A percentile compares a stretch with the other conserved stretches of the same genome.
phyloP scores from a whole-genome alignment of 495 filamentous ascomycete species.

The Aspergillus asperescens region DNA sequence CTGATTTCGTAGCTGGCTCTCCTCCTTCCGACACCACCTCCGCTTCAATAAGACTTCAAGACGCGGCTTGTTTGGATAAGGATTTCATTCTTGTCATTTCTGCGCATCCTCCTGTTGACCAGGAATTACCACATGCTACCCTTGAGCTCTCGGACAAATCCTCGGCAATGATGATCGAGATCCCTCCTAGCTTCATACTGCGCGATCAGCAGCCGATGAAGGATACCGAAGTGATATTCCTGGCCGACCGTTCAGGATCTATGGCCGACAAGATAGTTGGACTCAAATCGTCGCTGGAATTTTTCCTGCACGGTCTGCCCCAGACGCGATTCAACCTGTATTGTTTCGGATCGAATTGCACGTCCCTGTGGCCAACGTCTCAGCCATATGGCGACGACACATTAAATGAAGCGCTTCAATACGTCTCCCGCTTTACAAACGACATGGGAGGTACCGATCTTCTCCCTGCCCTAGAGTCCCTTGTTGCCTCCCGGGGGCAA shows the following conservation, averaged over 20 bases:
- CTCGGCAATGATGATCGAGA: slow-evolving; percentile 6
- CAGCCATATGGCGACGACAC: slow-evolving; percentile 5
- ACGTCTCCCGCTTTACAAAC: slow-evolving; percentile 5
- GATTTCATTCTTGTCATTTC: not conserved
- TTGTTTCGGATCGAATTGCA: slow-evolving; percentile 7
- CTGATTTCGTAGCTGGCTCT: not conserved
- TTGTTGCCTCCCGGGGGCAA: slow-evolving; percentile 1
- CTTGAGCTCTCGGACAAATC: not conserved
- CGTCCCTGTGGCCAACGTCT: slow-evolving; percentile 10
- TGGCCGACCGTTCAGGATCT: slow-evolving; percentile 22
- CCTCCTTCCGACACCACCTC: not conserved
- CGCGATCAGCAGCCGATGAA: not conserved
- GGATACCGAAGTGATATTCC: slow-evolving; percentile 25
- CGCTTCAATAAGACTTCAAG: not conserved
- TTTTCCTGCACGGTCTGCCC: slow-evolving; percentile 14
- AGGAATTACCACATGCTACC: not conserved
- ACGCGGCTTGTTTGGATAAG: not conserved
- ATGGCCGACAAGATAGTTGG: slow-evolving; percentile 17
- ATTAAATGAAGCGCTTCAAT: not conserved
- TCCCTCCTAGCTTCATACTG: slow-evolving; percentile 11
- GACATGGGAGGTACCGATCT: slow-evolving; percentile 17
- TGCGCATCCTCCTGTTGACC: not conserved
- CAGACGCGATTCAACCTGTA: slow-evolving; percentile 9
- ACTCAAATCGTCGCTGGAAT: slow-evolving; percentile 3
- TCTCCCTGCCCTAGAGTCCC: slow-evolving; percentile 3